Evolutionary conservation across 139 green algal genomes (phyloP).

Genomic region (Closterium sp.): DNA sequence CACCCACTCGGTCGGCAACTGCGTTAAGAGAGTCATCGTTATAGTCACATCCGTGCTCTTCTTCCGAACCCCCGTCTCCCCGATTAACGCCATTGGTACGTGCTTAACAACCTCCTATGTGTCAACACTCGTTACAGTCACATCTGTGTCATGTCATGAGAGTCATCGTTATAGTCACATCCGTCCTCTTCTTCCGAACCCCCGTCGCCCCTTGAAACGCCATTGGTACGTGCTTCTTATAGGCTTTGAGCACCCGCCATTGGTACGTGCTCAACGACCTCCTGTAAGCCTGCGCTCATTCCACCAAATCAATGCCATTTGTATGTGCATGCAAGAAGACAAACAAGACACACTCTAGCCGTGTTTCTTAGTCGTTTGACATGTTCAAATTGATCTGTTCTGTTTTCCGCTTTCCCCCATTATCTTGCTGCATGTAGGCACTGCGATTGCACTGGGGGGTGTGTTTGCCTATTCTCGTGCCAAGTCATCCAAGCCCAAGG

Average conservation of each 20-base stretch:
- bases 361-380: too few relatives aligned
- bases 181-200: conserved; percentile 88
- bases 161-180: conserved; percentile 57
- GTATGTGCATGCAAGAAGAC: not conserved
- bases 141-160: conserved; percentile 68
- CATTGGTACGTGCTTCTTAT: not conserved
- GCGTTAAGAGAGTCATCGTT: conserved; percentile 95
- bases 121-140: not conserved
- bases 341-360: too few relatives aligned
- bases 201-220: conserved; percentile 50
- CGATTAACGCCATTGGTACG: conserved; percentile 61
- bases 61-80: conserved; percentile 84
- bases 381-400: too few relatives aligned
- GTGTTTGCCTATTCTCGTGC: conserved; percentile 91
- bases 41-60: conserved; percentile 89
- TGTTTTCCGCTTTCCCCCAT: not conserved
- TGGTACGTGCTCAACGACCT: conserved; percentile 91
- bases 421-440: conserved; percentile 56
- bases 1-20: conserved; percentile 99
- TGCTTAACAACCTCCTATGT: not conserved
- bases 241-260: not conserved
- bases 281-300: conserved; percentile 39
- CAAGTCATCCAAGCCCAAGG: conserved; percentile 30
- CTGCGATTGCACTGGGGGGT: conserved; percentile 79
- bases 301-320: not conserved